phyloP scores from a whole-genome alignment of 768 basidiomycete species.

The Tulasnella sp. region DNA sequence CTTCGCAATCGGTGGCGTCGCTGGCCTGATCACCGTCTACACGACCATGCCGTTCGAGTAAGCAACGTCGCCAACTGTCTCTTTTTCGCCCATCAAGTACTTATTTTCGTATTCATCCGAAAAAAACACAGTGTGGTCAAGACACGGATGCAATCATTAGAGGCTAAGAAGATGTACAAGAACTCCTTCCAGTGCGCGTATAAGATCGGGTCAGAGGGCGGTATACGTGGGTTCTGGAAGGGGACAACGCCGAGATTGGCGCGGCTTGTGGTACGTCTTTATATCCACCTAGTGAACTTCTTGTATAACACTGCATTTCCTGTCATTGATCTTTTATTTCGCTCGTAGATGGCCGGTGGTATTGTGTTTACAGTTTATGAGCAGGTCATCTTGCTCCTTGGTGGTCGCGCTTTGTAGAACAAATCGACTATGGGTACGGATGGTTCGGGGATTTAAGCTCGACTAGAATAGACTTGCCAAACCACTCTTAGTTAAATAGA shows the following conservation, averaged over 20 bases:
- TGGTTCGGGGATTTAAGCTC: too few species aligned
- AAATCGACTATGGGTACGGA: too few species aligned
- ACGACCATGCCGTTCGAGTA: conserved; percentile 78
- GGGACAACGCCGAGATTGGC: conserved; percentile 86
- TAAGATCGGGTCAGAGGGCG: conserved; percentile 88
- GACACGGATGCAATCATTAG: conserved; percentile 93
- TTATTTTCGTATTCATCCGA: conserved; percentile 20
- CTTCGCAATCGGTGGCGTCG: conserved; percentile 87
- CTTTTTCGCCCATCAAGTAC: too few species aligned
- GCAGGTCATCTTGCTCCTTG: conserved; percentile 50
- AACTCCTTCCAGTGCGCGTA: conserved; percentile 96
- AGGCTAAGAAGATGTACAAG: conserved; percentile 70
- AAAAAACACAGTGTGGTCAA: conserved; percentile 66
- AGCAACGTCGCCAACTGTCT: conserved; percentile 26
- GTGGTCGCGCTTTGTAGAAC: conserved; percentile 21
- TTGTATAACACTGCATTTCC: not conserved
- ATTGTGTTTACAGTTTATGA: conserved; percentile 92
- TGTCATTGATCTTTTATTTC: not conserved
- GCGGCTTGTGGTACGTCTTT: conserved; percentile 58
- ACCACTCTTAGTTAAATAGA: too few species aligned
- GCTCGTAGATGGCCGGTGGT: conserved; percentile 78
- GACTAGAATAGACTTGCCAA: too few species aligned
- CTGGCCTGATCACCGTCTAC: conserved; percentile 92
- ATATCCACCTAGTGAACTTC: not conserved
- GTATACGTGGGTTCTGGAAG: conserved; percentile 86